A percentile compares a stretch with the other conserved stretches of the same genome.
phyloP scores from a whole-genome alignment of 768 basidiomycete species.

The Boletales sp. region DNA sequence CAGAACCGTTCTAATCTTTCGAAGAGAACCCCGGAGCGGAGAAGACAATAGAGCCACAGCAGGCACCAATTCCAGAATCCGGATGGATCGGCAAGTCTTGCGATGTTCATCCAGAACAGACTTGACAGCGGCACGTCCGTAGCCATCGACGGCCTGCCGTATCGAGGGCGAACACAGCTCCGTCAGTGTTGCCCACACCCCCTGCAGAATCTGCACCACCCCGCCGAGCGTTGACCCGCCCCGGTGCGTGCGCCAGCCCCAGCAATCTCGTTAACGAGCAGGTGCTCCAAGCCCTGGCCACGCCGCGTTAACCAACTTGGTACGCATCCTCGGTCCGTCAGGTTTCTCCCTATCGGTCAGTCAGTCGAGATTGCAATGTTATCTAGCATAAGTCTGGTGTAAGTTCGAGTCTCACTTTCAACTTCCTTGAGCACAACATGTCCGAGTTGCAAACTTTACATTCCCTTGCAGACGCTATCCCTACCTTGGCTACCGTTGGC shows the following conservation, averaged over 20 bases:
- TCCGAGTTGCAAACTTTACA: too few species aligned
- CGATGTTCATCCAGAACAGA: background rate
- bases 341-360: too few species aligned
- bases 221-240: slow-evolving; percentile 8
- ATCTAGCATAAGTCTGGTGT: too few species aligned
- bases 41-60: background rate
- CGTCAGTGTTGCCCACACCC: background rate
- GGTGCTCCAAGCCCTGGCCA: background rate
- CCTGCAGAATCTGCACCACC: background rate
- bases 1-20: background rate
- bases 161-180: slow-evolving; percentile 6
- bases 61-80: background rate
- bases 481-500: too few species aligned
- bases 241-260: slow-evolving; percentile 1
- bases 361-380: too few species aligned
- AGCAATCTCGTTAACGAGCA: slow-evolving; percentile 9
- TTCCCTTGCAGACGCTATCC: too few species aligned
- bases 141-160: background rate
- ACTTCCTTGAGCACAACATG: too few species aligned
- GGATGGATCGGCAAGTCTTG: background rate
- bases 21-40: background rate
- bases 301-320: too few species aligned
- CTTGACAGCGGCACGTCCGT: background rate
- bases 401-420: too few species aligned
- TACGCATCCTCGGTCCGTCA: too few species aligned